Evolutionary conservation across 2,329 filamentous ascomycete species (phyloP), one percentile per base, ranked within the genome.

Genomic region (Penicillium sp.): DNA sequence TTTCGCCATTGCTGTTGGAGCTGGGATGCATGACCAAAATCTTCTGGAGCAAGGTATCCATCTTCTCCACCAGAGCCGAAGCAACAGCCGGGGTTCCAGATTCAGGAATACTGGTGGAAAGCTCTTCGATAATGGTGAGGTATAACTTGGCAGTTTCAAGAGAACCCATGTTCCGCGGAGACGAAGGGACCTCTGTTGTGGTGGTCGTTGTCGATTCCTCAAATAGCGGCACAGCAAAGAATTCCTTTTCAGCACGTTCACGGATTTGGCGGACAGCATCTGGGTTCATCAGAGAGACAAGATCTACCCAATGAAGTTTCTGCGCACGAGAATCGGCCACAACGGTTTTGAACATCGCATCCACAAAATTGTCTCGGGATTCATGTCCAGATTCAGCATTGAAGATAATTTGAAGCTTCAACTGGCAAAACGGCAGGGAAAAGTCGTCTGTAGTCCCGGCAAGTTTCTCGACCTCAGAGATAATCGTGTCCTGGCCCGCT

Each of bases 341-440:
- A 15, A 71, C 69, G 20, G 68, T 68, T 46, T 70, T 71, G 55
- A 75, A 75, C 63, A 75, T 68, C 20, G 70, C 61, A 51, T 75
- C 70, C 30, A 74, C 64, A 21, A 76, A 66, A 20, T 54, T 62
- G 30, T 62, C 67, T 44, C 59, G 66, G 15, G 66, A 62, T 6
- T 66, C 59, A 7, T 60, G 55, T 15, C 60, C 58, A 7, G 65
- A 52, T 18, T 67, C 66, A 17, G 61, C 63, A 27, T 67, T 65
- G 54, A 75, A 73, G 13, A 74, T 57, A n/a, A 72, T 56, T 46
- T 74, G 71, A 9, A 76, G 61, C 50, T 76, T 75, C 51, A 76
- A 54, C 39, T 75, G 71, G 41, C 72, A 75, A 34, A 74, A 71
- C 4, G 74, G 71, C 21, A 77, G 64, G 8, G 75, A 77, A 51